Base-by-base conservation (phyloP, 2,329 filamentous ascomycete genomes). In the Mycogone perniciosa region DNA sequence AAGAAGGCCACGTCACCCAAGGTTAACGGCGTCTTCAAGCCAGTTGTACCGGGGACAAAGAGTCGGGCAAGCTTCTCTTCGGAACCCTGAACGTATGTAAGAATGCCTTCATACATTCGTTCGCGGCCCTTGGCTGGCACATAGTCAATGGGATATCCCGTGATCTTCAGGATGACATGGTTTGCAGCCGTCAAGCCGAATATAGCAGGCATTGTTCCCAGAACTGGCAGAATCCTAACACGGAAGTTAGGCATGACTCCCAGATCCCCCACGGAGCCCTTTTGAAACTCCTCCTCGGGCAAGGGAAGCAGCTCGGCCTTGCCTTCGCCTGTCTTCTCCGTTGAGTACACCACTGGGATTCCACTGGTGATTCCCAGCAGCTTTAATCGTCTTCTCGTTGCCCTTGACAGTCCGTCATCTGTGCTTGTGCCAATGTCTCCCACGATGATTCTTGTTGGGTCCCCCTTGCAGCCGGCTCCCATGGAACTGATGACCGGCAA, bases 161-260 rank as follows among this genome's bases (percentile, higher is more conserved):
- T 74, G 43, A 97, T 80, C 52, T 83, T 81, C 50, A 95, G 78
- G 57, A 99, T 92, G 53, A 97, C 83, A 64, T 97, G 89, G 68
- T 97, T 99, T 4, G 93, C 93, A 7, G 88, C 82, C 0, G 86
- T 88, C 50, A 96, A 87, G 7, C 93, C 93, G 66, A 99, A 99
- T 1, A 97, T 85, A 2, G 93, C 92, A 0, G 93, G 93, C 91
- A 99, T 96, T 0, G 93, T 99, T 1, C 93, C 93, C 3, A 99
- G 73, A 0, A 99, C 93, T 0, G 93, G 93, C 7, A 99, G 71
- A 51, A 99, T 99, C n/a, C 93, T 80, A 7, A 96, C 89, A 27
- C 93, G 80, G 67, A 99, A 99, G 64, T 96, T 91, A 1, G 91
- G 88, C 46, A 99, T 78, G 0, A 95, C 88, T 40, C 90, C 88